Base-by-base conservation (phyloP, 805 yeast species). In the Debaryomyces tyrocola region DNA sequence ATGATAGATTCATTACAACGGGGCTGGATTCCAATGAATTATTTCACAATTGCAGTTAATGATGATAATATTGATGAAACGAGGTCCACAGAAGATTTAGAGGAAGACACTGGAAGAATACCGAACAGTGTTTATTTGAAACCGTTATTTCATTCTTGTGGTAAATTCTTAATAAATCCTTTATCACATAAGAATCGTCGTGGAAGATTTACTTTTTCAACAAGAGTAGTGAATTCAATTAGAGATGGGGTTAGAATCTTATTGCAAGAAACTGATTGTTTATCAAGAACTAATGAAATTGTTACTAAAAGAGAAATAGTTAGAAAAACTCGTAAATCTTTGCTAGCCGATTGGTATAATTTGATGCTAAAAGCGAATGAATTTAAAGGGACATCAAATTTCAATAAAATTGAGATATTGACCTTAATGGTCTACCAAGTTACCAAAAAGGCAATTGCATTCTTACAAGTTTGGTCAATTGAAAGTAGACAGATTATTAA, bases 21-120 rank as follows among this genome's bases (percentile, higher is more conserved):
- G 51, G 95, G 95, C 14, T 87, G 95, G 95, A 88, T 87, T 14
- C 95, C 95, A 3, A 83, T 87, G 77, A 87, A 87, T 59, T 87
- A 85, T 65, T 87, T 87, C 57, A 67, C 83, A 4, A 74, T 68
- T 41, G 75, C 74, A 1, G 67, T 82, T 4, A 58, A 57, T 10
- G 59, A 55, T 3, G 50, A 55, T 4, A 56, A 57, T 17, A 64
- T 62, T 9, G 60, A 63, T 9, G 46, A 38, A 11, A 49, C 43
- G 8, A 31, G 14, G 11, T 37, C 38, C 7, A 57, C 53, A 41
- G 67, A 44, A 33, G 60, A 45, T 17, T 70, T 47, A 11, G 74
- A 73, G 2, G 68, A 64, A 10, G 64, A 79, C n/a, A 55, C 51
- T 18, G 65, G 59, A 0, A 53, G 49, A 28, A 59, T 67, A 6